Percentiles rank a stretch among this genome's conserved stretches.
These are phyloP conservation scores for Blumeria hordei DNA, from an alignment of 2,329 filamentous ascomycete species.

Conservation along the genomic window DNA sequence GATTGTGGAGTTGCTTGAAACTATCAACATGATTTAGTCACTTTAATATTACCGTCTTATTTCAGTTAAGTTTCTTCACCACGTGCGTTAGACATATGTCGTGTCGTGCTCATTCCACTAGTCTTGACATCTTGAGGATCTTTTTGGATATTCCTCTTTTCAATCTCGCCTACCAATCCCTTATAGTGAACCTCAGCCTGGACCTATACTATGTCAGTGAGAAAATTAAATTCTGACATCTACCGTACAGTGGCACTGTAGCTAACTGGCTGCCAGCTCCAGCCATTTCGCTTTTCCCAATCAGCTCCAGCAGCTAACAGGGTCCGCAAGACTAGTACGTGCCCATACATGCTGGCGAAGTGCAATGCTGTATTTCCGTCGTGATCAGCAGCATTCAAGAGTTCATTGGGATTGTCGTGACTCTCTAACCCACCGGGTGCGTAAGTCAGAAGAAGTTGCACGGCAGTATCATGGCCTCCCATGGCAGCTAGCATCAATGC, in stretches of 20 bases:
- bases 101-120: not conserved
- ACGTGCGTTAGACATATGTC: too few species aligned
- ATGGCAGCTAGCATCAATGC: constrained; percentile 42
- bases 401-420: not conserved
- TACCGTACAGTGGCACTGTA: constrained; percentile 21
- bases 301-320: constrained; percentile 59
- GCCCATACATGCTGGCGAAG: constrained; percentile 63
- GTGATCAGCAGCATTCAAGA: constrained; percentile 30
- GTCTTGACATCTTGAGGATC: constrained; percentile 14
- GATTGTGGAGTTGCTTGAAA: too few species aligned
- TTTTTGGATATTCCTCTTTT: constrained; percentile 23
- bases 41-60: too few species aligned
- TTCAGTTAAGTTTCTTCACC: too few species aligned
- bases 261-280: constrained; percentile 61
- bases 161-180: constrained; percentile 46
- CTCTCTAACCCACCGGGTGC: constrained; percentile 17
- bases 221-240: not conserved
- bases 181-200: constrained; percentile 72
- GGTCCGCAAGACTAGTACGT: constrained; percentile 52
- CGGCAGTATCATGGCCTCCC: constrained; percentile 35
- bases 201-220: not conserved
- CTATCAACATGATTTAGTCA: too few species aligned
- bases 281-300: constrained; percentile 44
- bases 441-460: constrained; percentile 40
- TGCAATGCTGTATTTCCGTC: constrained; percentile 74